Evolutionary conservation across 148 eudicot species (phyloP).

Genomic region (Arctostaphylos glauca): DNA sequence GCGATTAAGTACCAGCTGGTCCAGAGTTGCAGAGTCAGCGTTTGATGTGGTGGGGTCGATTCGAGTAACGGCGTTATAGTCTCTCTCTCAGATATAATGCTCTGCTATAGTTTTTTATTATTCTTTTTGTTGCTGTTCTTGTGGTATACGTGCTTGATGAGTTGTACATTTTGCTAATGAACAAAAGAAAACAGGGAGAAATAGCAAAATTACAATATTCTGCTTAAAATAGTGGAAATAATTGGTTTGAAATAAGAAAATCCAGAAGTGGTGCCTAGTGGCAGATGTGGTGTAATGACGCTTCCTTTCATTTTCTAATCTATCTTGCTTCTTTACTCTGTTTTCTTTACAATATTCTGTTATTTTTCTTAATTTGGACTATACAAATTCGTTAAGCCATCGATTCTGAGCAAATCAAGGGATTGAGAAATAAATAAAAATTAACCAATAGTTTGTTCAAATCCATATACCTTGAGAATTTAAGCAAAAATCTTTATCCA

Average conservation of each 20-base stretch:
- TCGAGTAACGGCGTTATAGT: background rate
- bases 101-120: too few species aligned
- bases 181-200: background rate
- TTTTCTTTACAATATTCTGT: background rate
- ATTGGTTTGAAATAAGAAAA: background rate
- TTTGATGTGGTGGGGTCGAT: slow-evolving; percentile 26
- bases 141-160: background rate
- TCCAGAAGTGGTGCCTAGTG: background rate
- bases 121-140: background rate
- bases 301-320: background rate
- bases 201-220: slow-evolving; percentile 22
- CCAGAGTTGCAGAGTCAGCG: slow-evolving; percentile 58
- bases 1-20: slow-evolving; percentile 63
- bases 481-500: too few species aligned
- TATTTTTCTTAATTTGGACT: too few species aligned
- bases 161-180: slow-evolving; percentile 21
- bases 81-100: too few species aligned
- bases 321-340: background rate
- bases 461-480: too few species aligned
- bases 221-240: background rate
- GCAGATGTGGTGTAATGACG: background rate
- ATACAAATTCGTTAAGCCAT: too few species aligned
- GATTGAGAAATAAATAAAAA: too few species aligned
- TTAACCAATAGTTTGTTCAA: too few species aligned
- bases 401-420: too few species aligned